Conservation (phyloP, 2,329 filamentous ascomycete species). For the Pseudogymnoascus sp. region DNA sequence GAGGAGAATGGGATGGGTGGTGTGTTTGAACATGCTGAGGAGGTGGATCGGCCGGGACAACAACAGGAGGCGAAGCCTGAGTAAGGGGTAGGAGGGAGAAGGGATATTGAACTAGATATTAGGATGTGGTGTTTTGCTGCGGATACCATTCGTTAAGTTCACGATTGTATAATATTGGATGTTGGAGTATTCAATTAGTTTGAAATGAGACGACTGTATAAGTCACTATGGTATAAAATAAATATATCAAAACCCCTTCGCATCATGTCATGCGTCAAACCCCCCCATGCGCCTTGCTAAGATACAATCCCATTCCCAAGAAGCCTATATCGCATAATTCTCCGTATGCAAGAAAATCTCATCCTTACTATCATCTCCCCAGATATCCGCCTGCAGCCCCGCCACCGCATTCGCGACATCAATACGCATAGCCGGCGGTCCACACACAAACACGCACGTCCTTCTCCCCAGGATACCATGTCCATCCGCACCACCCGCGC, state of each 20-base stretch:
- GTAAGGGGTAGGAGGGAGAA: background rate
- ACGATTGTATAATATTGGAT: background rate
- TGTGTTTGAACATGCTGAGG: background rate
- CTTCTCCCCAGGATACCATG: slow-evolving; percentile 67
- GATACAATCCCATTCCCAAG: background rate
- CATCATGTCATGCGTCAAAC: background rate
- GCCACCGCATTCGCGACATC: slow-evolving; percentile 85
- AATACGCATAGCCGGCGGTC: slow-evolving; percentile 77
- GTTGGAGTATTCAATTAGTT: slow-evolving; percentile 3
- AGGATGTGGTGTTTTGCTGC: background rate
- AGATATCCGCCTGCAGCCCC: slow-evolving; percentile 72
- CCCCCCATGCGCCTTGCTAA: background rate
- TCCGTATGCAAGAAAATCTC: slow-evolving; percentile 94
- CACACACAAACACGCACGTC: slow-evolving; percentile 89
- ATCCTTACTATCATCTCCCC: slow-evolving; percentile 69
- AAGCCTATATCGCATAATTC: slow-evolving; percentile 73
- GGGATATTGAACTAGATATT: background rate
- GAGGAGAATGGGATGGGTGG: background rate
- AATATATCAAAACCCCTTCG: background rate
- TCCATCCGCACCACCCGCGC: slow-evolving; percentile 61
- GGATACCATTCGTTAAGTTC: background rate
- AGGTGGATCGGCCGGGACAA: background rate
- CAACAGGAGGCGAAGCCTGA: background rate
- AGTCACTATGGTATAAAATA: slow-evolving; percentile 9
- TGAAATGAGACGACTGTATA: slow-evolving; percentile 5